A percentile compares a stretch with the other conserved stretches of the same genome.
phyloP scores from a whole-genome alignment of 495 filamentous ascomycete genomes.

The Acidiella bohemica region DNA sequence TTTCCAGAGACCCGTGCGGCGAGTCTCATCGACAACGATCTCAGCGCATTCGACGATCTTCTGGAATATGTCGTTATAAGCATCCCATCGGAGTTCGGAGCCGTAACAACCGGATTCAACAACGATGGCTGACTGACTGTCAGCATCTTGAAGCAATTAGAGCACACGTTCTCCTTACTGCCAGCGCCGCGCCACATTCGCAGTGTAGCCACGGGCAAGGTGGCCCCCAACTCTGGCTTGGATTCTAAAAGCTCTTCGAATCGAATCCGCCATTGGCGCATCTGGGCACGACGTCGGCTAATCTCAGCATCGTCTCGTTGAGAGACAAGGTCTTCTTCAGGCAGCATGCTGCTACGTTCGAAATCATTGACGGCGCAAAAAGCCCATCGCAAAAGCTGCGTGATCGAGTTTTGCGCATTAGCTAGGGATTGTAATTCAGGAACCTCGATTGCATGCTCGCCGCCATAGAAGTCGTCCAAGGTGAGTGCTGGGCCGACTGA shows the following conservation, averaged over 20 bases:
- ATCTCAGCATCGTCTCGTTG: background rate
- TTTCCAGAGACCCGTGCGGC: background rate
- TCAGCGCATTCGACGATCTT: background rate
- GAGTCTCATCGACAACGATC: background rate
- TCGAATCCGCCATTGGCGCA: background rate
- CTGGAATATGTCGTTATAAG: background rate
- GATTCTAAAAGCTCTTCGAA: background rate
- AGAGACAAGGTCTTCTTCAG: too few species aligned
- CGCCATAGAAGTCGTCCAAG: too few species aligned
- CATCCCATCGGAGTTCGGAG: background rate
- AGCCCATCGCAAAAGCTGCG: too few species aligned
- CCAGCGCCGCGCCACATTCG: background rate
- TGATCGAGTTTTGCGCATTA: too few species aligned
- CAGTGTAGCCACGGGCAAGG: background rate
- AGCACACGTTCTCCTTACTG: too few species aligned
- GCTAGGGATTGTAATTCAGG: too few species aligned
- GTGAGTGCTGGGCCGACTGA: slow-evolving; percentile 5
- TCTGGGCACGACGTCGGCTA: background rate
- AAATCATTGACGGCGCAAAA: too few species aligned
- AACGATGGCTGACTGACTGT: too few species aligned
- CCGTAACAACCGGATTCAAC: background rate
- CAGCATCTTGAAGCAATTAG: too few species aligned
- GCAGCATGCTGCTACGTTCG: too few species aligned
- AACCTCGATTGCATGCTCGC: too few species aligned
- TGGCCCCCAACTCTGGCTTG: background rate